Evolutionary conservation across 1,139 yeast genomes (phyloP).

Genomic region (Blastobotrys persicus): DNA sequence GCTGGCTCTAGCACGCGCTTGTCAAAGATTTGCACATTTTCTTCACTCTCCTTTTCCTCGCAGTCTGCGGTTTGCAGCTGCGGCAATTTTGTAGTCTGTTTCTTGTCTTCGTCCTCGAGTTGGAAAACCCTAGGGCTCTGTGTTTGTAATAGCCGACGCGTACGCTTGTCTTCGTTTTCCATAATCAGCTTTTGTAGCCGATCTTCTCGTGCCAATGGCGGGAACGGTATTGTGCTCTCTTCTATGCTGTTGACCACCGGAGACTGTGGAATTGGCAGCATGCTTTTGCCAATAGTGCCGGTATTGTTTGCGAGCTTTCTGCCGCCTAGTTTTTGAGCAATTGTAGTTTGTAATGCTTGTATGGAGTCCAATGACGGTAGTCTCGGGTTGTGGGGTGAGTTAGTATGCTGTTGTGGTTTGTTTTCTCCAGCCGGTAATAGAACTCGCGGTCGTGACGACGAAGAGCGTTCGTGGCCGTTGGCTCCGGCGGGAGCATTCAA

Average conservation of each 20-base stretch:
- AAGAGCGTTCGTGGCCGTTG: neutral
- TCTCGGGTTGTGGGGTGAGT: neutral
- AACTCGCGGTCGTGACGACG: slow-evolving; percentile 2
- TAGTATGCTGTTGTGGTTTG: neutral
- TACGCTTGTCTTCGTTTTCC: neutral
- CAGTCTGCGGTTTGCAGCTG: neutral
- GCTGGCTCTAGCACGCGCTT: neutral
- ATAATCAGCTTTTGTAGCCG: neutral
- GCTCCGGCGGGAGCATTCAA: neutral
- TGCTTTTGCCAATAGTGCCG: neutral
- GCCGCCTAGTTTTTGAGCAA: slow-evolving; percentile 18
- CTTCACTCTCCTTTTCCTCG: neutral
- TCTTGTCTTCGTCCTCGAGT: neutral
- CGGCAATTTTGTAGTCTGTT: neutral
- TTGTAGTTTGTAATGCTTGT: slow-evolving; percentile 18
- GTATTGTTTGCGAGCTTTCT: neutral
- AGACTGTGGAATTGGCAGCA: slow-evolving; percentile 6
- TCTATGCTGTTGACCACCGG: slow-evolving; percentile 5
- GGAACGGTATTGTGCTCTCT: slow-evolving; percentile 8
- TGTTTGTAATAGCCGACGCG: neutral
- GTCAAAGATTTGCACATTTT: neutral
- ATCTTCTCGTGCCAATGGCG: slow-evolving; percentile 11
- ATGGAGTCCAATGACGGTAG: slow-evolving; percentile 16
- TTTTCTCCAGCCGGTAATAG: neutral
- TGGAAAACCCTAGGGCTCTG: neutral